These are phyloP conservation scores for Gracilaria vermiculophylla DNA, from an alignment of 23 red algal species.

Conservation along the genomic window DNA sequence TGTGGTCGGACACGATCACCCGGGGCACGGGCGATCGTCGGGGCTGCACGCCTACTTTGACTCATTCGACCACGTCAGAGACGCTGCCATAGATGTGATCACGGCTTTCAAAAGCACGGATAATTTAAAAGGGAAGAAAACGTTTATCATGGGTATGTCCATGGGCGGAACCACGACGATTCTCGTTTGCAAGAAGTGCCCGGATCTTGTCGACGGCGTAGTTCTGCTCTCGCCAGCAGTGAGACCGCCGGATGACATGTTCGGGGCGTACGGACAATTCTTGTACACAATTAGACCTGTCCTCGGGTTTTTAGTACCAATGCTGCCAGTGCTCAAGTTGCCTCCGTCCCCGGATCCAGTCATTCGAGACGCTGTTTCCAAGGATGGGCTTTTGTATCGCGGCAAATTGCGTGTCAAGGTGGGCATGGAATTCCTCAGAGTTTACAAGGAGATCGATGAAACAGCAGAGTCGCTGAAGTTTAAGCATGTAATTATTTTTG, in stretches of 20 bases:
- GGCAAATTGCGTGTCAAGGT: conserved; percentile 74
- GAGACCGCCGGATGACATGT: conserved; percentile 83
- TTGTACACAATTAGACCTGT: conserved; percentile 61
- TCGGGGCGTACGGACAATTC: conserved; percentile 84
- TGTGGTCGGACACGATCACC: conserved; percentile 89
- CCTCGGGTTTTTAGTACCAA: conserved; percentile 55
- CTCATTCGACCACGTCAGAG: conserved; percentile 47
- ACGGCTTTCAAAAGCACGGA: conserved; percentile 14
- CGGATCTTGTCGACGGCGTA: conserved; percentile 56
- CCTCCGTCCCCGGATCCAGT: conserved; percentile 67
- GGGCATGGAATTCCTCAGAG: conserved; percentile 78
- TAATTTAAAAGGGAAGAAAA: conserved; percentile 25
- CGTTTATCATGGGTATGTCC: conserved; percentile 76
- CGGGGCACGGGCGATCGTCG: conserved; percentile 74
- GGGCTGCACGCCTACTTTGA: conserved; percentile 70
- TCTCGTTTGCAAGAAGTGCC: conserved; percentile 34
- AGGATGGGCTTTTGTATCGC: conserved; percentile 71
- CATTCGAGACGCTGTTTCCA: conserved; percentile 74
- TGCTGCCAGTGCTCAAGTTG: conserved; percentile 68
- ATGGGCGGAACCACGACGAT: conserved; percentile 83
- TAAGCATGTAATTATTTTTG: conserved; percentile 54
- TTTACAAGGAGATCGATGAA: conserved; percentile 72
- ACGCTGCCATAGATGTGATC: conserved; percentile 58
- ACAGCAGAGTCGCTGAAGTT: conserved; percentile 39
- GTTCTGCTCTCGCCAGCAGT: conserved; percentile 85